Conservation (phyloP, 768 basidiomycete species). For the Pisolithus microcarpus region DNA sequence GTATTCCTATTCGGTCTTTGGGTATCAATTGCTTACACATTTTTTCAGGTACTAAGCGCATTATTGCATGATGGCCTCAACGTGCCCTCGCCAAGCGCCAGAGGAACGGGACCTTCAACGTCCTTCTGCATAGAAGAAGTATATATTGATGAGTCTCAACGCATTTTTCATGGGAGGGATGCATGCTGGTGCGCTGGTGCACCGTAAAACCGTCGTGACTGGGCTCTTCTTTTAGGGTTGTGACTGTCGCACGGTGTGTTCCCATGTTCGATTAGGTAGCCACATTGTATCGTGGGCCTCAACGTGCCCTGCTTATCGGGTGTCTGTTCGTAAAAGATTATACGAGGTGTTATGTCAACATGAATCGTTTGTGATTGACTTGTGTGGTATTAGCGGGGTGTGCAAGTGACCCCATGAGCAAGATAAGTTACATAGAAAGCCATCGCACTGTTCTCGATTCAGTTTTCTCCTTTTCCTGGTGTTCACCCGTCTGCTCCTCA, state of each 20-base stretch:
- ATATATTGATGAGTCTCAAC: constrained; percentile 46
- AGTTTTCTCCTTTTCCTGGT: too few species aligned
- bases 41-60: constrained; percentile 23
- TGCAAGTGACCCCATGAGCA: too few species aligned
- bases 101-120: constrained; percentile 62
- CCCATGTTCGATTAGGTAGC: background rate
- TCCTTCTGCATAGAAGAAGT: constrained; percentile 43
- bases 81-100: constrained; percentile 58
- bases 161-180: constrained; percentile 22
- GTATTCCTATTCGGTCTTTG: background rate
- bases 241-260: background rate
- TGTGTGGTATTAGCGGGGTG: too few species aligned
- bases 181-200: background rate
- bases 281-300: background rate
- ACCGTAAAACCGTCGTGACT: too few species aligned
- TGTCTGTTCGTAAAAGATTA: too few species aligned
- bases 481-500: too few species aligned
- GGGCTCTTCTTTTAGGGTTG: background rate
- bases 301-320: too few species aligned
- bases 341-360: too few species aligned
- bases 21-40: background rate
- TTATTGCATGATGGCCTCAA: constrained; percentile 58
- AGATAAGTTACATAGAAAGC: too few species aligned
- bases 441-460: too few species aligned
- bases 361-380: too few species aligned